Conservation (phyloP, 108 stramenopile species). For the Conticribra weissflogii region DNA sequence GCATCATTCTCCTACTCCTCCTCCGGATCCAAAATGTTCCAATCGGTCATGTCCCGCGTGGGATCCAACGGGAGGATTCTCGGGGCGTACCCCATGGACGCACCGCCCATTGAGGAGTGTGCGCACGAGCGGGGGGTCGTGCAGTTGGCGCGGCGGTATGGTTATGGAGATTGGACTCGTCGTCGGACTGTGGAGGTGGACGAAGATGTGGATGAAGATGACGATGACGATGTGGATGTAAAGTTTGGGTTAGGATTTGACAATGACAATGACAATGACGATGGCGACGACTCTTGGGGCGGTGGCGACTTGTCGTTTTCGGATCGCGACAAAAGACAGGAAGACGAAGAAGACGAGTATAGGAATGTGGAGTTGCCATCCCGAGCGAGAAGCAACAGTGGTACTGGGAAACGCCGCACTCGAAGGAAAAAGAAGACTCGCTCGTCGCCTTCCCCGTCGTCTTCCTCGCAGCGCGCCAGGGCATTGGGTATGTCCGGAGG, state of each 20-base stretch:
- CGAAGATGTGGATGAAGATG: slow-evolving; percentile 27
- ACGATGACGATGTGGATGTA: slow-evolving; percentile 26
- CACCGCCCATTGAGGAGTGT: slow-evolving; percentile 67
- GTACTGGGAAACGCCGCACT: neutral
- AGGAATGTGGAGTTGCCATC: too few relatives aligned
- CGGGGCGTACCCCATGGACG: slow-evolving; percentile 88
- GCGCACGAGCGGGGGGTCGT: slow-evolving; percentile 57
- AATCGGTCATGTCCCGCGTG: slow-evolving; percentile 66
- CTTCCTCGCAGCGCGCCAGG: too few relatives aligned
- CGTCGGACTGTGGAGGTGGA: slow-evolving; percentile 44
- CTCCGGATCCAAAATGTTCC: slow-evolving; percentile 39
- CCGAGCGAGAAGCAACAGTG: too few relatives aligned
- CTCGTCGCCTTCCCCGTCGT: neutral
- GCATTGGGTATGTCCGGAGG: neutral
- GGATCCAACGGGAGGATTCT: slow-evolving; percentile 66
- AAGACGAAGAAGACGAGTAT: too few relatives aligned
- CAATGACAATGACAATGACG: neutral
- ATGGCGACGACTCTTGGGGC: neutral
- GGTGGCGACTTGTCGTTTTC: neutral
- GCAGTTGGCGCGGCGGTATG: slow-evolving; percentile 67
- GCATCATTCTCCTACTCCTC: neutral
- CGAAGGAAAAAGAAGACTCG: slow-evolving; percentile 7
- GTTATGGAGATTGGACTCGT: slow-evolving; percentile 76
- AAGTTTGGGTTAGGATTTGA: slow-evolving; percentile 14
- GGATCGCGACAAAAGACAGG: neutral